These are phyloP conservation scores for Copromyces sp. DNA, from an alignment of 495 filamentous ascomycete genomes.

Conservation along the genomic window DNA sequence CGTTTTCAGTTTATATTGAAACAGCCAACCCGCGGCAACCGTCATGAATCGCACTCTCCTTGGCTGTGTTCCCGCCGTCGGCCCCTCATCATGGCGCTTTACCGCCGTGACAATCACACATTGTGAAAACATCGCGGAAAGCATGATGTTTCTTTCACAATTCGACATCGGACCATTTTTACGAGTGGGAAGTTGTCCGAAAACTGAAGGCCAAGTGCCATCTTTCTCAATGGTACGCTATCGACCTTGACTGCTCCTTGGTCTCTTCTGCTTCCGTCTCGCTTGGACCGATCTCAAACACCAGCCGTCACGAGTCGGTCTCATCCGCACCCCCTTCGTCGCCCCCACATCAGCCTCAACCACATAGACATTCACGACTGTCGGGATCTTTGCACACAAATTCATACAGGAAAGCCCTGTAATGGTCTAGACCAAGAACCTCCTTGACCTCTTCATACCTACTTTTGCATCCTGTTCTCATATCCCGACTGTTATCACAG, in stretches of 20 bases:
- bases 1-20: background rate
- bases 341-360: slow-evolving; percentile 17
- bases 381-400: background rate
- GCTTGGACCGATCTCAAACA: slow-evolving; percentile 25
- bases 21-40: background rate
- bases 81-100: background rate
- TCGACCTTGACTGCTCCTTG: background rate
- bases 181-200: background rate
- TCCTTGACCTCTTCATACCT: background rate
- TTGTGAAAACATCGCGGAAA: background rate
- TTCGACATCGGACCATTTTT: background rate
- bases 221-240: background rate
- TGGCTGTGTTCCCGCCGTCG: background rate
- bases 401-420: background rate
- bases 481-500: background rate
- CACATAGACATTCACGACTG: background rate
- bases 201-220: background rate
- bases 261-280: slow-evolving; percentile 12
- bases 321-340: slow-evolving; percentile 18
- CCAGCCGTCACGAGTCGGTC: slow-evolving; percentile 26
- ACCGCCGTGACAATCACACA: background rate
- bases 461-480: background rate
- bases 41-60: background rate
- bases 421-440: background rate
- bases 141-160: background rate